Evolutionary conservation across 2,329 filamentous ascomycete species (phyloP), one percentile per base, ranked within the genome.

Genomic region (Aspergillus intermedius): DNA sequence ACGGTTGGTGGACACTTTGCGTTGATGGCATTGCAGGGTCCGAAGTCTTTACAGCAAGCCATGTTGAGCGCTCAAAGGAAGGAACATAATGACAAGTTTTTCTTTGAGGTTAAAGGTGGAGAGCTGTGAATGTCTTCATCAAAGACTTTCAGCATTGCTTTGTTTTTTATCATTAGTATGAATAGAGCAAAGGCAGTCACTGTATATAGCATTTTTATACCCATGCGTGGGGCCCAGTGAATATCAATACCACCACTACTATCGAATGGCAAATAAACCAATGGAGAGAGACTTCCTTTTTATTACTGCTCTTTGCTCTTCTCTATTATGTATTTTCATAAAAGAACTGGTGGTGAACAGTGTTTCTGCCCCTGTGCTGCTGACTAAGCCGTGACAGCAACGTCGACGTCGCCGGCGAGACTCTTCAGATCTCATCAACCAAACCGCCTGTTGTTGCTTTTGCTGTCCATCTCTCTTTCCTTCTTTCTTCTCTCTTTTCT

Each of bases 1-100:
- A 71, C 70, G 3, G 69, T 73, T 2, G 72, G 70, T 22, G 69
- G 68, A 1, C 69, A 73, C 50, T 74, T 74, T 60, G 68, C 70
- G 0, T 48, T 73, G 30, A 54, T 74, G 51, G 69, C 70, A 6
- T 49, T 72, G 48, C 52, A 68, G 28, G 68, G 66, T 6, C 58
- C 63, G 4, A 46, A 37, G 10, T 61, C 51, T 3, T 52, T 67
- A 9, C 54, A 54, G 15, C 45, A 32, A 4, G 48, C 54, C 19
- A 45, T 61, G 30, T 54, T 49, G 3, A 35, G 23, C 17, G 13
- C n/a, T 4, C 7, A 15, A 2, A 28, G 19, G 21, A 22, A 10
- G 40, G 34, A 23, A 15, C 7, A 44, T 22, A 22, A 17, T 25
- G 23, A 30, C 19, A 10, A 47, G 23, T 25, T 44, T 6, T 46